Evolutionary conservation across 805 yeast genomes (phyloP).

Genomic region (Hanseniaspora vineae): DNA sequence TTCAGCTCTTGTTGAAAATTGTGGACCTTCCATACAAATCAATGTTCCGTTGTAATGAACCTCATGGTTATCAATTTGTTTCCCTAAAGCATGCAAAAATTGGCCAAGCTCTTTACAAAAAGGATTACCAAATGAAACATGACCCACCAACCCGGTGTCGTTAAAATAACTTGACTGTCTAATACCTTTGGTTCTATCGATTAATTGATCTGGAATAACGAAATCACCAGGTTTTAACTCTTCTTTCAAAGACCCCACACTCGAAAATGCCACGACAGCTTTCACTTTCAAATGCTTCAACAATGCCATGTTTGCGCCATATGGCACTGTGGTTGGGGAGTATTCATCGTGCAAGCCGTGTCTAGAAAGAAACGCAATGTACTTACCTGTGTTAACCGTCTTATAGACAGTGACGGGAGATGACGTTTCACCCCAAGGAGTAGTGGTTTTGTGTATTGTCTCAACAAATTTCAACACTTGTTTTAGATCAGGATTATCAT

Average conservation of each 20-base stretch:
- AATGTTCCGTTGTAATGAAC: conserved; percentile 63
- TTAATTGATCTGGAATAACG: conserved; percentile 90
- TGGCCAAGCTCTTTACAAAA: conserved; percentile 66
- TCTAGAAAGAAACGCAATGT: conserved; percentile 88
- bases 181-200: conserved; percentile 94
- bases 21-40: conserved; percentile 98
- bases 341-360: conserved; percentile 87
- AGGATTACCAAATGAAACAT: conserved; percentile 95
- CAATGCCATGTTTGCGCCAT: conserved; percentile 91
- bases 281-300: conserved; percentile 77
- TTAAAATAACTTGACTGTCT: conserved; percentile 76
- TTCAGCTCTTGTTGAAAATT: conserved; percentile 93
- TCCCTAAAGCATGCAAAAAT: conserved; percentile 47
- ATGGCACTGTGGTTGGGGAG: conserved; percentile 86
- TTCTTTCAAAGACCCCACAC: conserved; percentile 88
- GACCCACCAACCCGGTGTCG: conserved; percentile 90
- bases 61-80: conserved; percentile 33
- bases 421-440: conserved; percentile 98
- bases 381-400: conserved; percentile 37
- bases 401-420: conserved; percentile 86
- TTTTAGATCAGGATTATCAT: conserved; percentile 25
- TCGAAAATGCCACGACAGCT: conserved; percentile 83
- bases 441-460: conserved; percentile 52
- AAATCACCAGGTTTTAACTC: conserved; percentile 91
- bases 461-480: conserved; percentile 63